Evolutionary conservation across 1,139 yeast genomes (phyloP).

Genomic region (Hanseniaspora uvarum): DNA sequence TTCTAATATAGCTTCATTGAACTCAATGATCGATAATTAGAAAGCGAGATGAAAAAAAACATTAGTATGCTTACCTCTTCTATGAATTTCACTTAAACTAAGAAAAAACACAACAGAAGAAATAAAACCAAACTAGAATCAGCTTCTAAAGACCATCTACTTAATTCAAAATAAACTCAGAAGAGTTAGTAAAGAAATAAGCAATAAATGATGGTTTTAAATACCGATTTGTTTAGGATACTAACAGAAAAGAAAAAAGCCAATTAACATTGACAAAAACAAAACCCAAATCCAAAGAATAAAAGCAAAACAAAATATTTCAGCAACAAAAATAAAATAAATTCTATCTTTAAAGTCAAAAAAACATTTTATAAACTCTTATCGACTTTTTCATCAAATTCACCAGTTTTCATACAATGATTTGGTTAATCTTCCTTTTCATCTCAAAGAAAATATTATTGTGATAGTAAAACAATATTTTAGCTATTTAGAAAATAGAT

Average conservation of each 20-base stretch:
- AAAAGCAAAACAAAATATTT: background rate
- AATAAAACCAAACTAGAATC: conserved; percentile 4
- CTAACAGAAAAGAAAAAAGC: background rate
- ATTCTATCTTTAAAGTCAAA: background rate
- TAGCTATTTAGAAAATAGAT: background rate
- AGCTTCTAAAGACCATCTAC: conserved; percentile 3
- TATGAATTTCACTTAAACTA: background rate
- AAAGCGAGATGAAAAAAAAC: background rate
- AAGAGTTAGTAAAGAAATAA: background rate
- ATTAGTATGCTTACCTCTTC: background rate
- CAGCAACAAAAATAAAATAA: background rate
- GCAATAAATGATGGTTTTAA: background rate
- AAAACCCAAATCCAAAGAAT: conserved; percentile 2
- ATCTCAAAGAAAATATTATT: background rate
- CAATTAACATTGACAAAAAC: background rate
- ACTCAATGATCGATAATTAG: conserved; percentile 14
- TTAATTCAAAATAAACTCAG: background rate
- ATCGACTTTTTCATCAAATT: background rate
- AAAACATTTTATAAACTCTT: background rate
- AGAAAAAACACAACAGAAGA: background rate
- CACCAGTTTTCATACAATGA: background rate
- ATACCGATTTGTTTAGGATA: conserved; percentile 4
- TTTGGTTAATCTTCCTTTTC: background rate
- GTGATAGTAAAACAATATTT: background rate
- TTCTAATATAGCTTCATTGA: conserved; percentile 6